These are phyloP conservation scores for Trichoderma pleuroti DNA, from an alignment of 2,329 filamentous ascomycete genomes.

Conservation along the genomic window DNA sequence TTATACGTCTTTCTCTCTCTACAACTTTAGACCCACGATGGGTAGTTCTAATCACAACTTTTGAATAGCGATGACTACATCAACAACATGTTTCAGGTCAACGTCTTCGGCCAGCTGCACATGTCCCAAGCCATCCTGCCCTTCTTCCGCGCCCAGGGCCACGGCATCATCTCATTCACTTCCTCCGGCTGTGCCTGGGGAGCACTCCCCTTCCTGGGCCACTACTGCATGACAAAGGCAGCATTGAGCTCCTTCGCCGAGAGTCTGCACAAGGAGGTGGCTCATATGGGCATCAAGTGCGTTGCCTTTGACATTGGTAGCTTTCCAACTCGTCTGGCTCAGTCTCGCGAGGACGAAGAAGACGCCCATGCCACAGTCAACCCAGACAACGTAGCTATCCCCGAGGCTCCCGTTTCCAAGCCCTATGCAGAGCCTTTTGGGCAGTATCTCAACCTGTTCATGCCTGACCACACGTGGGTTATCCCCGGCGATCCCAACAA, in stretches of 20 bases:
- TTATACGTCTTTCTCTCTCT: not conserved
- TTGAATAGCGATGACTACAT: conserved; percentile 23
- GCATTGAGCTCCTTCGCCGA: conserved; percentile 30
- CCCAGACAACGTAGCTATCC: not conserved
- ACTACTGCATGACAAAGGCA: conserved; percentile 32
- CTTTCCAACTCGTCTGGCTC: conserved; percentile 28
- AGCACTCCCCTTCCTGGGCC: conserved; percentile 29
- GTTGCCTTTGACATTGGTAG: conserved; percentile 34
- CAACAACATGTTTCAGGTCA: conserved; percentile 29
- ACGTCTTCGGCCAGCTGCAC: conserved; percentile 30
- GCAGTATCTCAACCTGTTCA: conserved; percentile 25
- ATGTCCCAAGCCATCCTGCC: conserved; percentile 30
- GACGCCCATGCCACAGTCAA: not conserved
- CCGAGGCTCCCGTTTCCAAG: conserved; percentile 4
- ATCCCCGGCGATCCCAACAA: conserved; percentile 29
- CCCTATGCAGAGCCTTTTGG: conserved; percentile 25
- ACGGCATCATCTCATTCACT: conserved; percentile 31
- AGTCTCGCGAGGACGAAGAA: conserved; percentile 26
- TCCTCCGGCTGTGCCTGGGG: conserved; percentile 29
- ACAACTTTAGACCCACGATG: not conserved
- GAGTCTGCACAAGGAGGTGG: conserved; percentile 30
- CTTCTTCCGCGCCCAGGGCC: conserved; percentile 26
- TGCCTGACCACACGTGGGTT: conserved; percentile 20
- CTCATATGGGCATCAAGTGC: conserved; percentile 27
- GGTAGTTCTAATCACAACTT: not conserved